Evolutionary conservation across 164 flowering plant species (phyloP).

Genomic region (Magnolia officinalis): DNA sequence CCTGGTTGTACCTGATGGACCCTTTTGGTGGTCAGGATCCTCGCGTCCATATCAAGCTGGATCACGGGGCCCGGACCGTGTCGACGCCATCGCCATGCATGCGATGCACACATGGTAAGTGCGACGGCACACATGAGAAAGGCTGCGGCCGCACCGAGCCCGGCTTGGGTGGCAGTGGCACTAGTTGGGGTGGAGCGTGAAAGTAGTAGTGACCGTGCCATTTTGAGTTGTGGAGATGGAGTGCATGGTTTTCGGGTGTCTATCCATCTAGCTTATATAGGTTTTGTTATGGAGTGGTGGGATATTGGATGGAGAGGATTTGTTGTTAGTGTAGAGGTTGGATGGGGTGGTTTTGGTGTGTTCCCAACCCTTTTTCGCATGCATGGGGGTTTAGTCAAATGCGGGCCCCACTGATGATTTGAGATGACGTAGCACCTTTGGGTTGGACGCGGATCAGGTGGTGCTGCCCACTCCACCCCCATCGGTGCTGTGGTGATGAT

Average conservation of each 20-base stretch:
- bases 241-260: background rate
- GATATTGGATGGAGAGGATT: background rate
- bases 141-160: constrained; percentile 26
- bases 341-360: constrained; percentile 6
- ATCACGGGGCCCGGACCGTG: constrained; percentile 40
- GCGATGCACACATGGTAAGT: constrained; percentile 65
- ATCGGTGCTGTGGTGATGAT: no score
- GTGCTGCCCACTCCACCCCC: no score
- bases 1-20: constrained; percentile 2
- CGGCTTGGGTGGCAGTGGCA: constrained; percentile 19
- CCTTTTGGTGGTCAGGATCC: constrained; percentile 9
- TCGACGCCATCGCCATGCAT: constrained; percentile 41
- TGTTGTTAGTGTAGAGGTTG: background rate
- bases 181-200: background rate
- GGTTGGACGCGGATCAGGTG: no score
- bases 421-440: no score
- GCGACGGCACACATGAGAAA: constrained; percentile 47
- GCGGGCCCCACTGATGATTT: no score
- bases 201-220: constrained; percentile 33
- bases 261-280: background rate
- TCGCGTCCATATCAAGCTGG: constrained; percentile 33
- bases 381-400: no score
- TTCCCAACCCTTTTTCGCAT: background rate
- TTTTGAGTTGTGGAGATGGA: constrained; percentile 13
- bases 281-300: background rate